Percentiles rank a stretch among this genome's conserved stretches.
Evolutionary conservation across 2,329 filamentous ascomycete genomes (phyloP).

Genomic region (Bretziella fagacearum): DNA sequence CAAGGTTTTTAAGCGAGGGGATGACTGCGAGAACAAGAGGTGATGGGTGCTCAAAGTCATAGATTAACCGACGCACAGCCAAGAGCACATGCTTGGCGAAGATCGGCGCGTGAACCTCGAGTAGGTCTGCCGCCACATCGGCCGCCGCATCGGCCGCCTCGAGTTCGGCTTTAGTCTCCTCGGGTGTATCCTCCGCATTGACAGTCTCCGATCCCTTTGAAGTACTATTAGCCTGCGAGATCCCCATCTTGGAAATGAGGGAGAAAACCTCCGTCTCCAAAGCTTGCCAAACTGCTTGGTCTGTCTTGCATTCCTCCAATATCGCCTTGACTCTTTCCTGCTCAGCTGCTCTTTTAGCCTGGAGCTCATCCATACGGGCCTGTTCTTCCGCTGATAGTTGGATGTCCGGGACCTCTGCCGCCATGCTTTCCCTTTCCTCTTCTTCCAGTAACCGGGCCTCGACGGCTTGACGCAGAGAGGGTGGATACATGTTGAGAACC

Average conservation of each 20-base stretch:
- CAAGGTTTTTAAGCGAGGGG: constrained; percentile 49
- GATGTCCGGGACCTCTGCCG: not conserved
- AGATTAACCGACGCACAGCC: constrained; percentile 39
- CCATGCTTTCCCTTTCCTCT: constrained; percentile 14
- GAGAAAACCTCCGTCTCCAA: constrained; percentile 52
- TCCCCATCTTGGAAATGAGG: constrained; percentile 37
- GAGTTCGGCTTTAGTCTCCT: no score
- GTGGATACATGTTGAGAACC: constrained; percentile 24
- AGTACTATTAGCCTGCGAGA: constrained; percentile 19
- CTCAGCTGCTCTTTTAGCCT: constrained; percentile 19
- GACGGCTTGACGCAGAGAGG: constrained; percentile 25
- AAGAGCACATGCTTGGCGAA: constrained; percentile 45
- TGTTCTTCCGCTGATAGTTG: constrained; percentile 2
- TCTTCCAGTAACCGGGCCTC: constrained; percentile 16
- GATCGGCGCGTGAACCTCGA: constrained; percentile 44
- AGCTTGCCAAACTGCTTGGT: constrained; percentile 48
- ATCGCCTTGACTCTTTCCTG: constrained; percentile 34
- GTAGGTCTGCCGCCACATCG: constrained; percentile 16
- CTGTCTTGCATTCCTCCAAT: constrained; percentile 39
- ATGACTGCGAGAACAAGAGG: constrained; percentile 43
- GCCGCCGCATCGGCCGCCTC: no score
- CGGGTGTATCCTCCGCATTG: not conserved
- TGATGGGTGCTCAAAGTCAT: constrained; percentile 40
- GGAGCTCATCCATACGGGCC: not conserved
- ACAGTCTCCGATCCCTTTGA: not conserved